Conservation (phyloP, 2,329 filamentous ascomycete genomes). For the Fusarium oligoseptatum region DNA sequence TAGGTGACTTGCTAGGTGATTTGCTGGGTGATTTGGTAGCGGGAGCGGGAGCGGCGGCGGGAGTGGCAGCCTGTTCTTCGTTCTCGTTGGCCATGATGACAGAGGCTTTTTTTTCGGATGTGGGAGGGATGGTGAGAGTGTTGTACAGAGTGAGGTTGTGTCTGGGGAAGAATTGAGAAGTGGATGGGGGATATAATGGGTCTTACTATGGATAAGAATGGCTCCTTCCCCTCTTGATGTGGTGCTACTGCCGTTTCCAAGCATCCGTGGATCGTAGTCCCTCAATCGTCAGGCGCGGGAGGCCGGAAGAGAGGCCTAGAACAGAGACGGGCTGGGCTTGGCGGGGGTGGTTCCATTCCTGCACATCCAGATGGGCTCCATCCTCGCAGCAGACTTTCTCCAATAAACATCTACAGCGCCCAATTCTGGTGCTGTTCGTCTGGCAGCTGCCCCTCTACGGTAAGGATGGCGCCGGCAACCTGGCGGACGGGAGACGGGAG, state of each 20-base stretch:
- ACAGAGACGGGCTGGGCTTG: background rate
- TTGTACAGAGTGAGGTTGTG: background rate
- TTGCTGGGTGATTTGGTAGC: background rate
- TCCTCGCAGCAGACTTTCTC: background rate
- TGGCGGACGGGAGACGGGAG: background rate
- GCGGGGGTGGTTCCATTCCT: background rate
- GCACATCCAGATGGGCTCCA: background rate
- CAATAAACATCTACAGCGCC: background rate
- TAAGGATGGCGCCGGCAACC: background rate
- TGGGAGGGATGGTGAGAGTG: background rate
- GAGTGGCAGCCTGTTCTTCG: constrained; percentile 4
- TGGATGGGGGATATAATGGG: background rate
- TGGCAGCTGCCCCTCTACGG: background rate
- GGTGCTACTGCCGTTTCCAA: background rate
- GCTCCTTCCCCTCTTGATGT: background rate
- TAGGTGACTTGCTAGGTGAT: background rate
- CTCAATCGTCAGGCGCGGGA: background rate
- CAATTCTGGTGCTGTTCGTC: background rate
- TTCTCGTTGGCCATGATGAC: background rate
- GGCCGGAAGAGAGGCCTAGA: background rate
- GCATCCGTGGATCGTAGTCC: background rate
- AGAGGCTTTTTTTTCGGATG: constrained; percentile 13
- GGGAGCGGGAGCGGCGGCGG: constrained; percentile 11
- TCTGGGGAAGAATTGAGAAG: background rate
- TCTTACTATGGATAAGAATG: background rate